Conservation (phyloP, 805 yeast genomes). For the Saccharomycopsis malanga region DNA sequence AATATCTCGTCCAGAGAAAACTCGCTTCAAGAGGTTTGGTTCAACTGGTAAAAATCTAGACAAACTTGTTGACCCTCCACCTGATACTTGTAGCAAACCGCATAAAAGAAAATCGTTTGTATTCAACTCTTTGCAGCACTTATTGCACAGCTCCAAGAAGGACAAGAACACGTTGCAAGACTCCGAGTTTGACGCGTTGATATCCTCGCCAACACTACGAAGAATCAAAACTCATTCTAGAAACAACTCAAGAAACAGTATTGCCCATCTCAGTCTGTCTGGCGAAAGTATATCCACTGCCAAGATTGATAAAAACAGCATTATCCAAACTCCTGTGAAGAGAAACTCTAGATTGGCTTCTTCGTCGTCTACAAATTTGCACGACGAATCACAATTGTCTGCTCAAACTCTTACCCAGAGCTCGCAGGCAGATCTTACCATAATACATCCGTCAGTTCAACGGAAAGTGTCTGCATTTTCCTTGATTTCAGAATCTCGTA, state of each 20-base stretch:
- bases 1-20: not conserved
- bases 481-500: constrained; percentile 2
- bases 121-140: constrained; percentile 11
- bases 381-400: constrained; percentile 15
- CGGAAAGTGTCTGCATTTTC: constrained; percentile 5
- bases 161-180: not conserved
- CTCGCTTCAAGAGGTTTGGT: constrained; percentile 12
- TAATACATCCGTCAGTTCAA: constrained; percentile 9
- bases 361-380: constrained; percentile 1
- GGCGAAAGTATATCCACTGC: constrained; percentile 9
- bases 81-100: not conserved
- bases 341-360: not conserved
- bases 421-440: constrained; percentile 14
- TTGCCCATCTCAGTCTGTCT: not conserved
- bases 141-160: not conserved
- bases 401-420: constrained; percentile 13
- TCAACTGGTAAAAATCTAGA: not conserved
- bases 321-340: constrained; percentile 1
- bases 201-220: constrained; percentile 6
- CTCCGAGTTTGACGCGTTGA: constrained; percentile 9
- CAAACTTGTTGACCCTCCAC: not conserved
- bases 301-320: not conserved
- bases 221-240: constrained; percentile 7
- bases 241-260: constrained; percentile 4
- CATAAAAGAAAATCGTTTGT: constrained; percentile 9